phyloP scores from a whole-genome alignment of 768 basidiomycete genomes.

The Leucocoprinus sp. region DNA sequence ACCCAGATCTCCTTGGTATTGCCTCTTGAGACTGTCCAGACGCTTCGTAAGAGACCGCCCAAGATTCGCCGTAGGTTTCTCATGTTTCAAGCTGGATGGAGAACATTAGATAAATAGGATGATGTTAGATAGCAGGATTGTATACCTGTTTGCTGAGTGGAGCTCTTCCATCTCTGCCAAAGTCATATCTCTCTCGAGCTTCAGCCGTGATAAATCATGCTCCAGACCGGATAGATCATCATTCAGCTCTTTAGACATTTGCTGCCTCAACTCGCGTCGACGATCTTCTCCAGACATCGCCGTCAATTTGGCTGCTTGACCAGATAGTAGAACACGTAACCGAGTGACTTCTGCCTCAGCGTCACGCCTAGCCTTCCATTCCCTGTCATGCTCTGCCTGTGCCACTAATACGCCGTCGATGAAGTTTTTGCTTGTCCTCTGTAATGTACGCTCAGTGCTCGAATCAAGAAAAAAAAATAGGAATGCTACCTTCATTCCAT shows the following conservation, averaged over 20 bases:
- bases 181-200: conserved; percentile 84
- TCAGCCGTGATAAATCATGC: conserved; percentile 78
- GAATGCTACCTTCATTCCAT: conserved; percentile 75
- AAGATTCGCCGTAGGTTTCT: conserved; percentile 36
- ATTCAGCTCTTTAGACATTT: conserved; percentile 70
- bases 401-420: conserved; percentile 90
- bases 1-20: conserved; percentile 82
- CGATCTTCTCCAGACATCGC: conserved; percentile 76
- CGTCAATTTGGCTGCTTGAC: conserved; percentile 81
- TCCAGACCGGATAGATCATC: conserved; percentile 74
- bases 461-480: background rate
- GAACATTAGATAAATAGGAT: conserved; percentile 1
- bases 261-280: conserved; percentile 70
- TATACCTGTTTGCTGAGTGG: conserved; percentile 62
- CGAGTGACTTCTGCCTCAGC: conserved; percentile 89
- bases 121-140: conserved; percentile 11
- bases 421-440: conserved; percentile 90
- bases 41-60: conserved; percentile 74
- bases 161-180: conserved; percentile 93
- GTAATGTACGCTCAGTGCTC: conserved; percentile 6
- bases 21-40: conserved; percentile 77
- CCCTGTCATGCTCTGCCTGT: conserved; percentile 89
- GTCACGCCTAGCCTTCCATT: conserved; percentile 80
- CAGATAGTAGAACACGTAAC: conserved; percentile 76
- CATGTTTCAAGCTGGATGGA: conserved; percentile 19